A percentile compares a stretch with the other conserved stretches of the same genome.
These are phyloP conservation scores for Plasmodium yoelii DNA, from an alignment of 169 alveolate genomes.

Conservation along the genomic window DNA sequence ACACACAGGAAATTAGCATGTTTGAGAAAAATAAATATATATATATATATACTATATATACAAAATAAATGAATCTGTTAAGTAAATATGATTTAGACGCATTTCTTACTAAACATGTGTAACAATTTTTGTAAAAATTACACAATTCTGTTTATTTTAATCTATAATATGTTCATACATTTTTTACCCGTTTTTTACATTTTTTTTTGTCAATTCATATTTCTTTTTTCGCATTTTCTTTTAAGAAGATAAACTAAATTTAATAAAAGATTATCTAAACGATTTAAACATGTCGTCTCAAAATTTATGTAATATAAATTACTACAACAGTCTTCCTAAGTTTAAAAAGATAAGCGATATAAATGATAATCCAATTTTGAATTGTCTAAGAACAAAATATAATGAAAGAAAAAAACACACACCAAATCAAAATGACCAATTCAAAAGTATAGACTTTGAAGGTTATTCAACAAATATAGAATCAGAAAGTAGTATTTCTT, in stretches of 20 bases:
- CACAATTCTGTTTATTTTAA: no score
- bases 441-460: conserved; percentile 15
- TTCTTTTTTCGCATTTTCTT: neutral
- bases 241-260: neutral
- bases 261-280: conserved; percentile 23
- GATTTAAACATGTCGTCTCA: conserved; percentile 23
- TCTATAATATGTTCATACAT: neutral
- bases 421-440: conserved; percentile 3
- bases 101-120: no score
- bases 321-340: conserved; percentile 26
- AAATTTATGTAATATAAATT: conserved; percentile 31
- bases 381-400: conserved; percentile 12
- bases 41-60: no score
- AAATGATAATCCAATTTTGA: conserved; percentile 7
- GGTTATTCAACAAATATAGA: neutral
- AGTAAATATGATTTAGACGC: no score
- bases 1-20: no score
- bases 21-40: no score
- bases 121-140: no score
- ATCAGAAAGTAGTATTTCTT: neutral
- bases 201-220: neutral
- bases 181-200: no score
- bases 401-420: neutral
- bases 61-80: no score
- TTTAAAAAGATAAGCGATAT: neutral